phyloP scores from a whole-genome alignment of 2,329 filamentous ascomycete genomes.

The Claviceps digitariae region DNA sequence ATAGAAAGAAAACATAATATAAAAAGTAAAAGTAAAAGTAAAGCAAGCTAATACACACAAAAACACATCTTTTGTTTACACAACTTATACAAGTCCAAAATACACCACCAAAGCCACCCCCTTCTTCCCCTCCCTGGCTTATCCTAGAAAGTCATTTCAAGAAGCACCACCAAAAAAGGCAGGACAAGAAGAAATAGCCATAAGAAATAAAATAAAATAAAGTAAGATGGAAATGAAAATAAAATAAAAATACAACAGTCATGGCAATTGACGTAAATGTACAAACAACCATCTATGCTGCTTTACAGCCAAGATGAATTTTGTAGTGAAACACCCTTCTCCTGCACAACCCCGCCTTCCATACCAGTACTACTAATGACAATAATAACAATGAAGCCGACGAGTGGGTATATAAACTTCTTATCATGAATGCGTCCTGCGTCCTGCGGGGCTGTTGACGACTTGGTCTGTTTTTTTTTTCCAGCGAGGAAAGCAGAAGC shows the following conservation, averaged over 20 bases:
- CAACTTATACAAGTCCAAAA: too few relatives aligned
- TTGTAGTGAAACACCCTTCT: constrained; percentile 2
- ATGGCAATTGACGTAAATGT: not conserved
- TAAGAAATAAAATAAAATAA: not conserved
- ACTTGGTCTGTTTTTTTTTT: not conserved
- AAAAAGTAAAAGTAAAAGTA: too few relatives aligned
- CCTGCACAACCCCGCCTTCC: constrained; percentile 2
- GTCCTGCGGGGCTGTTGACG: constrained; percentile 1
- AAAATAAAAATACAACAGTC: not conserved
- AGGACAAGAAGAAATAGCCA: too few relatives aligned
- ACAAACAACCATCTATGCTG: not conserved
- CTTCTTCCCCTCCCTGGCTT: too few relatives aligned
- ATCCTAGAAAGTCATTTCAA: too few relatives aligned
- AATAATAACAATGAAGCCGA: constrained; percentile 8
- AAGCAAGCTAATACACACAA: too few relatives aligned
- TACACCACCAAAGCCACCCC: too few relatives aligned
- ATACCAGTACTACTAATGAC: not conserved
- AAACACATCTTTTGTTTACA: too few relatives aligned
- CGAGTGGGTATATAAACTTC: constrained; percentile 16
- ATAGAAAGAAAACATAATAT: too few relatives aligned
- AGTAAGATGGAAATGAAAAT: not conserved
- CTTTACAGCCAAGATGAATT: not conserved
- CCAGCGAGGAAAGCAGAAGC: not conserved
- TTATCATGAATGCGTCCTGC: constrained; percentile 18
- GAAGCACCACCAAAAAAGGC: not conserved